These are phyloP conservation scores for Mercurialis annua DNA, from an alignment of 345 rosid genomes.

Conservation along the genomic window DNA sequence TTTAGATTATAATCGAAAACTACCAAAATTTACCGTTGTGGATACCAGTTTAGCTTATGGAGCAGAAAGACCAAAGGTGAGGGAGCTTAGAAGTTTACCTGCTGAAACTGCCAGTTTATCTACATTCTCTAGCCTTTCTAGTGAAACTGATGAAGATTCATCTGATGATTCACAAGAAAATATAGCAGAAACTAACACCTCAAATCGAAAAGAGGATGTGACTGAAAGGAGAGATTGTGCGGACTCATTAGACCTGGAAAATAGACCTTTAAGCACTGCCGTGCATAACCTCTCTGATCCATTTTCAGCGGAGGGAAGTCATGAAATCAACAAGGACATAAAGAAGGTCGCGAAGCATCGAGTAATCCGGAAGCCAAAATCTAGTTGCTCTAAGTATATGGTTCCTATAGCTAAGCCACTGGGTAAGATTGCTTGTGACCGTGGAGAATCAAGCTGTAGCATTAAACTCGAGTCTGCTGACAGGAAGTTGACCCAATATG, in stretches of 20 bases:
- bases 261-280: constrained; percentile 26
- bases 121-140: constrained; percentile 32
- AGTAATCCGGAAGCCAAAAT: constrained; percentile 24
- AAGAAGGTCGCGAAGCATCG: constrained; percentile 21
- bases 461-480: constrained; percentile 27
- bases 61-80: constrained; percentile 29
- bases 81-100: constrained; percentile 55
- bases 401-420: constrained; percentile 28
- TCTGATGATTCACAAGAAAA: constrained; percentile 40
- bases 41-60: constrained; percentile 46
- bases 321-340: constrained; percentile 25
- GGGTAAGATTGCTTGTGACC: constrained; percentile 29
- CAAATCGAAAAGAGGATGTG: constrained; percentile 21
- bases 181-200: constrained; percentile 36
- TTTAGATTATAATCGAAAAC: constrained; percentile 18
- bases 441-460: constrained; percentile 40
- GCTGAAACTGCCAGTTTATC: constrained; percentile 27
- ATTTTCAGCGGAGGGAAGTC: constrained; percentile 21
- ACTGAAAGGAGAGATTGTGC: constrained; percentile 26
- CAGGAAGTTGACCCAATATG: constrained; percentile 28
- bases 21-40: constrained; percentile 46
- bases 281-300: constrained; percentile 24
- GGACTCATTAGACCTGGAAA: constrained; percentile 35
- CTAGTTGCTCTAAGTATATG: constrained; percentile 27
- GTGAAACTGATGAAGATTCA: constrained; percentile 37